These are phyloP conservation scores for Carex myosuroides DNA, from an alignment of 176 grass and related monocot genomes.

Conservation along the genomic window DNA sequence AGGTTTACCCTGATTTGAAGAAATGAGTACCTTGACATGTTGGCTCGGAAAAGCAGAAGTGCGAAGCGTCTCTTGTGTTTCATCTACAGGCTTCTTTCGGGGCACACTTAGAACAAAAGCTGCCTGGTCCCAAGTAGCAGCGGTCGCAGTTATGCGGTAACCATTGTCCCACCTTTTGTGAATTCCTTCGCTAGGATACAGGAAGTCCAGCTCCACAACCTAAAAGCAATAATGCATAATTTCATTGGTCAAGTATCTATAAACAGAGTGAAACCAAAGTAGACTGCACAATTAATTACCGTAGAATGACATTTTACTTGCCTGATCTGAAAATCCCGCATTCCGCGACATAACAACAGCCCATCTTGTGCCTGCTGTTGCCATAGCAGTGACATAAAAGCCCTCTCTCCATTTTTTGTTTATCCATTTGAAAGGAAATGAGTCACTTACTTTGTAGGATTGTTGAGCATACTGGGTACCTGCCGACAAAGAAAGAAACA, in stretches of 20 bases:
- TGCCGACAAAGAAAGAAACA: constrained; percentile 24
- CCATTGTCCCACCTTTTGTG: constrained; percentile 92
- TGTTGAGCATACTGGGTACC: constrained; percentile 83
- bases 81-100: constrained; percentile 68
- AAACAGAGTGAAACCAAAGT: neutral
- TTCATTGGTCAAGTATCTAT: neutral
- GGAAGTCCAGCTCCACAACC: constrained; percentile 96
- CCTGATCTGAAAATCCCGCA: constrained; percentile 92
- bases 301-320: constrained; percentile 19
- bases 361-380: constrained; percentile 92
- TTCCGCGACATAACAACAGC: constrained; percentile 93
- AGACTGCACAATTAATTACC: neutral
- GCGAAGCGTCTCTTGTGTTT: constrained; percentile 90
- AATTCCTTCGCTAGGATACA: constrained; percentile 97
- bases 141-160: constrained; percentile 80
- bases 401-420: constrained; percentile 96
- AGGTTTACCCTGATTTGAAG: neutral
- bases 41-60: constrained; percentile 90
- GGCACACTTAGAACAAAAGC: constrained; percentile 87
- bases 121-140: constrained; percentile 87
- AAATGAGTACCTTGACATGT: constrained; percentile 67
- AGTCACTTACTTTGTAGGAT: constrained; percentile 95
- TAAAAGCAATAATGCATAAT: constrained; percentile 24
- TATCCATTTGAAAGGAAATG: constrained; percentile 99
- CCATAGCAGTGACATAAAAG: constrained; percentile 98